A percentile compares a stretch with the other conserved stretches of the same genome.
Evolutionary conservation across 352 stramenopile species (phyloP).

Genomic region (Phytophthora tentaculata): DNA sequence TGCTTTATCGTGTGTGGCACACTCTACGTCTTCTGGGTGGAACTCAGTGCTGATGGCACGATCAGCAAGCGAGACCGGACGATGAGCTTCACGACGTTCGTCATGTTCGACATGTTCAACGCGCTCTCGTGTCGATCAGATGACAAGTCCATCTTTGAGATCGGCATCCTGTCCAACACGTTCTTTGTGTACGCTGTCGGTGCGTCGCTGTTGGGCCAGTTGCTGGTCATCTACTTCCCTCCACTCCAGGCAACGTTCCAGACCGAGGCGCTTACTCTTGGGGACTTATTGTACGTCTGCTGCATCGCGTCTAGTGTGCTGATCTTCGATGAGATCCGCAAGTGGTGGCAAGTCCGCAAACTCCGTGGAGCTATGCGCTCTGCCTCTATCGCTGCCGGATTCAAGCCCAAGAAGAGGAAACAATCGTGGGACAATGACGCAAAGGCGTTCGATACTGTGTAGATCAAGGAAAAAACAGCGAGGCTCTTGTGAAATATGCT

Average conservation of each 20-base stretch:
- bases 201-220: conserved; percentile 93
- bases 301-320: conserved; percentile 93
- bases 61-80: conserved; percentile 96
- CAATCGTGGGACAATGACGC: conserved; percentile 67
- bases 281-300: conserved; percentile 94
- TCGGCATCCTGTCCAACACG: conserved; percentile 92
- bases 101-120: conserved; percentile 99
- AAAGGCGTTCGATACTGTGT: conserved; percentile 76
- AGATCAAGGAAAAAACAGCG: conserved; percentile 20
- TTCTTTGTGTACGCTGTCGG: conserved; percentile 94
- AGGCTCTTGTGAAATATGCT: conserved; percentile 28
- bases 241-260: conserved; percentile 97
- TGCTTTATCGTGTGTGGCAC: conserved; percentile 82
- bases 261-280: conserved; percentile 93
- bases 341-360: conserved; percentile 76
- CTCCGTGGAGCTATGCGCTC: conserved; percentile 37
- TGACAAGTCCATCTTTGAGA: conserved; percentile 94
- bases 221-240: conserved; percentile 96
- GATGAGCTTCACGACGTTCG: conserved; percentile 99
- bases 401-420: conserved; percentile 61
- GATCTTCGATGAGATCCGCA: conserved; percentile 94
- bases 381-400: conserved; percentile 45
- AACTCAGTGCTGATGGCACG: conserved; percentile 84
- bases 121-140: conserved; percentile 96
- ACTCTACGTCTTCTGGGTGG: conserved; percentile 87